A percentile compares a stretch with the other conserved stretches of the same genome.
phyloP scores from a whole-genome alignment of 2,329 filamentous ascomycete genomes.

The Alternaria ventricosa region DNA sequence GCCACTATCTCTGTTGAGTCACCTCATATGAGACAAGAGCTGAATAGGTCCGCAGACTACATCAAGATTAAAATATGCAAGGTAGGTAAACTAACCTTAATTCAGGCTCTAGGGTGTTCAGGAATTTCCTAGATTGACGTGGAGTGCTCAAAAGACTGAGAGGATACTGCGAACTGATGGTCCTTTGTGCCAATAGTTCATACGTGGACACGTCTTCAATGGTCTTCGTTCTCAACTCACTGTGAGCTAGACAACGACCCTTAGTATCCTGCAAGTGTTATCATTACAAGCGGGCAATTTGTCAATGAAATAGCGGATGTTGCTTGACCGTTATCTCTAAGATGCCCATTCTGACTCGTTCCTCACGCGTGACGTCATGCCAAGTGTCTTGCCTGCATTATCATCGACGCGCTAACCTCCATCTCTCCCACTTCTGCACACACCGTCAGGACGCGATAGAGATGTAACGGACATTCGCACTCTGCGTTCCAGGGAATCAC shows the following conservation, averaged over 20 bases:
- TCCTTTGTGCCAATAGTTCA: background rate
- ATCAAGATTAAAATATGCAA: background rate
- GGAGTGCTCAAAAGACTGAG: background rate
- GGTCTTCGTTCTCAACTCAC: conserved; percentile 10
- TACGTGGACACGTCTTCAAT: background rate
- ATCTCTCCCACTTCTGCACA: conserved; percentile 5
- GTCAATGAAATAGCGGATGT: background rate
- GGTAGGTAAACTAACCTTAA: background rate
- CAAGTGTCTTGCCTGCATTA: conserved; percentile 7
- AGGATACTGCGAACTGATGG: background rate
- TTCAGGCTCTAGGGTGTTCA: background rate
- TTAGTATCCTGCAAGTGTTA: background rate
- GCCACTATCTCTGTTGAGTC: background rate
- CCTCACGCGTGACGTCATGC: conserved; percentile 11
- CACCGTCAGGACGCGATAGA: background rate
- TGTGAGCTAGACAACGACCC: background rate
- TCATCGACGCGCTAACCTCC: conserved; percentile 2
- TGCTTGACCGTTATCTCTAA: conserved; percentile 8
- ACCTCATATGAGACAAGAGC: background rate
- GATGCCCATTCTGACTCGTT: background rate
- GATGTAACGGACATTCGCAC: background rate
- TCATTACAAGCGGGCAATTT: background rate
- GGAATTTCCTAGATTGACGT: background rate
- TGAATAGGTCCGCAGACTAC: background rate
- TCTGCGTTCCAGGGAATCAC: background rate